Evolutionary conservation across 208 protist genomes (phyloP).

Genomic region (Leishmania martiniquensis): DNA sequence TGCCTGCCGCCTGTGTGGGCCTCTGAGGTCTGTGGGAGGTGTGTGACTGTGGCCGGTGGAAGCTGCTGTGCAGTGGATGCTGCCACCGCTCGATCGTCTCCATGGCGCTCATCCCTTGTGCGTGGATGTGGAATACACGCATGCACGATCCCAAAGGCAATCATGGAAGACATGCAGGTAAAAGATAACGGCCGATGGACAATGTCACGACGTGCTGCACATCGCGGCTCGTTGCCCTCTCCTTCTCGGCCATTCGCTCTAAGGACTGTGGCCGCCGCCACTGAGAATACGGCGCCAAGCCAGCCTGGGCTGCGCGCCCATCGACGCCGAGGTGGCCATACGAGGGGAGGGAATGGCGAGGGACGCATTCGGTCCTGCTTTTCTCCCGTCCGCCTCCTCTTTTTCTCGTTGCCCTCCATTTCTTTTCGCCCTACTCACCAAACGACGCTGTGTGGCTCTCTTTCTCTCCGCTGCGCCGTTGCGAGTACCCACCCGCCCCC

Average conservation of each 20-base stretch:
- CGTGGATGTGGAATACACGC: neutral
- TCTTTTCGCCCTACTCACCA: neutral
- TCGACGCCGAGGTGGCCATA: neutral
- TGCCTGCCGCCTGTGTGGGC: neutral
- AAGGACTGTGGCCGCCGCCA: neutral
- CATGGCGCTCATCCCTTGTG: neutral
- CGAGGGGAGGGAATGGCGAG: neutral
- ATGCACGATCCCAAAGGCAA: neutral
- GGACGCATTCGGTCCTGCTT: neutral
- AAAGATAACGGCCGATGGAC: neutral
- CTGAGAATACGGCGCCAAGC: neutral
- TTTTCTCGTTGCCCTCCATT: neutral
- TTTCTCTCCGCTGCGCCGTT: neutral
- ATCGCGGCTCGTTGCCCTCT: neutral
- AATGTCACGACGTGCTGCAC: neutral
- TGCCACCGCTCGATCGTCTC: neutral
- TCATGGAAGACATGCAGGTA: neutral
- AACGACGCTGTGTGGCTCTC: too few relatives aligned
- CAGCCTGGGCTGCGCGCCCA: neutral
- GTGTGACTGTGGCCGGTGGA: neutral
- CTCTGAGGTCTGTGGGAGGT: neutral
- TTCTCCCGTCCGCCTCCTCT: neutral
- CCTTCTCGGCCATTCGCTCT: neutral
- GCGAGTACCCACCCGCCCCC: too few relatives aligned
- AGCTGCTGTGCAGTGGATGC: neutral